Conservation (phyloP, 2,329 filamentous ascomycete genomes). For the Diplodia intermedia region DNA sequence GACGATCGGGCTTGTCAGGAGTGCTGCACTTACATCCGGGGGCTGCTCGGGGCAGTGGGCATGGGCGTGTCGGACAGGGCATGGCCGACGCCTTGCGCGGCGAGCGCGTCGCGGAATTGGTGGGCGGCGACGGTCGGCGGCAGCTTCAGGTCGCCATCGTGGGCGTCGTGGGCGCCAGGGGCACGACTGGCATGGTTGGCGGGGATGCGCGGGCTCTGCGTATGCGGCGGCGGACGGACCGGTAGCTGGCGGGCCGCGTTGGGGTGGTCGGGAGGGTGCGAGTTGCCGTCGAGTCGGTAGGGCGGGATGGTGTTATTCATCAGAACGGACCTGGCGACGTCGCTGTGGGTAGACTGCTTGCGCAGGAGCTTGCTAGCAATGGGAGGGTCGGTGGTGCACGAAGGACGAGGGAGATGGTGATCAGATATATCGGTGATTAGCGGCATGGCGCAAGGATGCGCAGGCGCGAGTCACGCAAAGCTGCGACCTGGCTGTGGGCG, state of each 20-base stretch:
- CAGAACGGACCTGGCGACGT: conserved; percentile 59
- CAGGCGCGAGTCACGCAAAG: conserved; percentile 26
- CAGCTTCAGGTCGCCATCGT: conserved; percentile 43
- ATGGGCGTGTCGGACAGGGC: conserved; percentile 68
- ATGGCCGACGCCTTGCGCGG: conserved; percentile 56
- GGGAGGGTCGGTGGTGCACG: conserved; percentile 21
- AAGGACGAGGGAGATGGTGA: conserved; percentile 31
- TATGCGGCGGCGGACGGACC: conserved; percentile 34
- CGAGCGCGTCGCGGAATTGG: conserved; percentile 29
- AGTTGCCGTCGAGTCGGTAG: conserved; percentile 37
- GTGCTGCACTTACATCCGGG: conserved; percentile 61
- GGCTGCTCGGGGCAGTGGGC: conserved; percentile 68
- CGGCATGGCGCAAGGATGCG: conserved; percentile 30
- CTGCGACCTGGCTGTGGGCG: background rate
- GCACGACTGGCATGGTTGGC: conserved; percentile 17
- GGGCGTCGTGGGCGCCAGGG: conserved; percentile 22
- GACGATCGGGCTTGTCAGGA: conserved; percentile 14
- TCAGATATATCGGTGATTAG: conserved; percentile 34
- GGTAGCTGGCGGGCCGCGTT: conserved; percentile 37
- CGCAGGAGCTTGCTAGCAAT: conserved; percentile 32
- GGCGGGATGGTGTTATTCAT: conserved; percentile 46
- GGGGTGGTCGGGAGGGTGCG: conserved; percentile 37
- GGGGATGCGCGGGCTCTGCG: conserved; percentile 32
- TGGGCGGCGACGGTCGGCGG: conserved; percentile 35
- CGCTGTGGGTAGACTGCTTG: conserved; percentile 55